Base-by-base conservation (phyloP, 2,329 filamentous ascomycete species). In the Amesomyces nigricolor region DNA sequence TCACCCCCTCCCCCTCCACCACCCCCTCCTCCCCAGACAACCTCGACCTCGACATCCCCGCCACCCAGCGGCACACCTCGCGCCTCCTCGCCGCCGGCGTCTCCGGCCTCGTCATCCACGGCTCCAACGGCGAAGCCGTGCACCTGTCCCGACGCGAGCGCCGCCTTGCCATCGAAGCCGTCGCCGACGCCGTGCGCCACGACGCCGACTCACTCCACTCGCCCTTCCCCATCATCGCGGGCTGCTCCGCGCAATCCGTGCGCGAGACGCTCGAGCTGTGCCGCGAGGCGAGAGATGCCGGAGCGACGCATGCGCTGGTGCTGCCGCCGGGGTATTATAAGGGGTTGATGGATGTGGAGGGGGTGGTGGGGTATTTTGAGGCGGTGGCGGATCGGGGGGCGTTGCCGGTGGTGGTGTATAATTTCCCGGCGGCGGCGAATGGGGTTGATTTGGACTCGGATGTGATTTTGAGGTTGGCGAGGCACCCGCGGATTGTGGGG, bases 251-350 rank as follows among this genome's bases (percentile, higher is more conserved):
- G 32, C 80, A 85, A 60, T 87, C 84, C 1, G 83, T 82, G 14
- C 77, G 82, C 51, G 85, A 88, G 67, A 82, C 82, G 32, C 78
- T 88, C 62, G 75, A 81, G 52, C 73, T 86, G 37, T 86, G 83
- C 70, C 73, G 75, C 56, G 84, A 88, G 64, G 83, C 85, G 11
- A 75, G 78, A 38, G 73, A 75, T 6, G 75, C 80, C 22, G 86
- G 86, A 49, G 85, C 82, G 61, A 84, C 87, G 64, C 85, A 83
- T 63, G 83, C 82, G 4, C 74, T 89, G 52, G 75, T 88, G 1
- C 77, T 88, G 3, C 84, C 86, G 7, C 85, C 86, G 16, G 80
- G 78, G 35, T 89, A 88, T 70, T 88, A 87, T 71, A 77, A 81
- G 58, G 70, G 77, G 4, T 71, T 85, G 17, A 78, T 86, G 63